Conservation (phyloP, 164 flowering plant genomes). For the Taxillus chinensis region DNA sequence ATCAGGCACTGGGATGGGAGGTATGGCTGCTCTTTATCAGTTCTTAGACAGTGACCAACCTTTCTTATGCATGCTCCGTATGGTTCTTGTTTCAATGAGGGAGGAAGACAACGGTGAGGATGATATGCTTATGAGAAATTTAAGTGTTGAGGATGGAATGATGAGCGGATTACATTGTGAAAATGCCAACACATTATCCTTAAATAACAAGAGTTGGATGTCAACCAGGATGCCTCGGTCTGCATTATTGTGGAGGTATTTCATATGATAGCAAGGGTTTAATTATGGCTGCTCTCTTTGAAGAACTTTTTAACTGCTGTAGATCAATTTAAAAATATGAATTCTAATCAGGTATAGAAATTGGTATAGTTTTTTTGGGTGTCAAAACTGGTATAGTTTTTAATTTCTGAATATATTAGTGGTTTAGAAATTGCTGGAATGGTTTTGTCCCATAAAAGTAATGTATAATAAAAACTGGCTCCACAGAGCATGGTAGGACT, state of each 20-base stretch:
- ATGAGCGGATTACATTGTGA: constrained; percentile 37
- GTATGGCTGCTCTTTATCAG: constrained; percentile 92
- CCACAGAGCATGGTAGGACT: too few relatives aligned
- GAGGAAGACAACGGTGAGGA: constrained; percentile 92
- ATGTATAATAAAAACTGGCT: too few relatives aligned
- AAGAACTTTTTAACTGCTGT: not conserved
- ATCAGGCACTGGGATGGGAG: constrained; percentile 99
- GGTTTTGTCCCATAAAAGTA: too few relatives aligned
- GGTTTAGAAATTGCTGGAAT: too few relatives aligned
- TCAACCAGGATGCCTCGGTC: constrained; percentile 65
- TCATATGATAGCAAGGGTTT: constrained; percentile 1
- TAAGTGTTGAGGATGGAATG: constrained; percentile 37
- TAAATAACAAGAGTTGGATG: constrained; percentile 33
- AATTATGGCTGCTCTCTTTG: not conserved
- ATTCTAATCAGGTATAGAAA: too few relatives aligned
- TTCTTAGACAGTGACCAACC: constrained; percentile 98
- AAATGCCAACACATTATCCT: constrained; percentile 18
- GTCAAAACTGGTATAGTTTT: too few relatives aligned
- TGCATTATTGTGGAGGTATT: constrained; percentile 96
- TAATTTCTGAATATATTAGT: too few relatives aligned
- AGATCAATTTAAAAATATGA: too few relatives aligned
- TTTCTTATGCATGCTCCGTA: constrained; percentile 95
- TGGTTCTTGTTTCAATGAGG: constrained; percentile 96
- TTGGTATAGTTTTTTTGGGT: too few relatives aligned
- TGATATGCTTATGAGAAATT: constrained; percentile 47